These are phyloP conservation scores for Panicum hallii DNA, from an alignment of 202 grass and related monocot species.

Conservation along the genomic window DNA sequence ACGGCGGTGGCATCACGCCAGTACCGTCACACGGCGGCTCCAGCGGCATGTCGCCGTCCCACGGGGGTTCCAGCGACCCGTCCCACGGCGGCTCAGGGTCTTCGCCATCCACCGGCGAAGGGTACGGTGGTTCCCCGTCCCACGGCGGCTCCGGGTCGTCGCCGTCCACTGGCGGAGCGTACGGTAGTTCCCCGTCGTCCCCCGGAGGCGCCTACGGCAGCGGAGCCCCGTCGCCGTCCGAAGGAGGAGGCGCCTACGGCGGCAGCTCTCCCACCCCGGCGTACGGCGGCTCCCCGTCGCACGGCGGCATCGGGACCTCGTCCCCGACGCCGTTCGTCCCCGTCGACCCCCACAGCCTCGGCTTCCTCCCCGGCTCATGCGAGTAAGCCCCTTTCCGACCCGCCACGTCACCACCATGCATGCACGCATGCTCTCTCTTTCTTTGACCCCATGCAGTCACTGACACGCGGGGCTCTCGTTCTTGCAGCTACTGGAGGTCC, in stretches of 20 bases:
- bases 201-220: not conserved
- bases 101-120: slow-evolving; percentile 20
- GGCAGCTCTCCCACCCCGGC: slow-evolving; percentile 24
- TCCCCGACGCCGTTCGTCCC: slow-evolving; percentile 51
- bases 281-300: slow-evolving; percentile 40
- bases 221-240: not conserved
- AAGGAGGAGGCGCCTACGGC: slow-evolving; percentile 27
- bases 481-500: slow-evolving; percentile 59
- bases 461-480: not conserved
- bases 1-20: not conserved
- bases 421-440: not conserved
- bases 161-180: not conserved
- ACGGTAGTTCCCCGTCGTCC: slow-evolving; percentile 19
- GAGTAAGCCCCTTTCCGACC: slow-evolving; percentile 45
- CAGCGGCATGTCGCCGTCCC: not conserved
- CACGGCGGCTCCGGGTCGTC: not conserved
- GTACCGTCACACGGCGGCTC: slow-evolving; percentile 33
- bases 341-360: slow-evolving; percentile 47
- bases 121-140: not conserved
- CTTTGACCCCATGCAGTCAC: not conserved
- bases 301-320: slow-evolving; percentile 36
- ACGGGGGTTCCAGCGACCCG: slow-evolving; percentile 18
- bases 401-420: not conserved
- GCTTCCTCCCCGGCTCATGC: slow-evolving; percentile 57
- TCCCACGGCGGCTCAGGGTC: not conserved